Percentiles rank a stretch among this genome's conserved stretches.
Evolutionary conservation across 2,329 filamentous ascomycete genomes (phyloP).

Genomic region (Aspergillus chevalieri): DNA sequence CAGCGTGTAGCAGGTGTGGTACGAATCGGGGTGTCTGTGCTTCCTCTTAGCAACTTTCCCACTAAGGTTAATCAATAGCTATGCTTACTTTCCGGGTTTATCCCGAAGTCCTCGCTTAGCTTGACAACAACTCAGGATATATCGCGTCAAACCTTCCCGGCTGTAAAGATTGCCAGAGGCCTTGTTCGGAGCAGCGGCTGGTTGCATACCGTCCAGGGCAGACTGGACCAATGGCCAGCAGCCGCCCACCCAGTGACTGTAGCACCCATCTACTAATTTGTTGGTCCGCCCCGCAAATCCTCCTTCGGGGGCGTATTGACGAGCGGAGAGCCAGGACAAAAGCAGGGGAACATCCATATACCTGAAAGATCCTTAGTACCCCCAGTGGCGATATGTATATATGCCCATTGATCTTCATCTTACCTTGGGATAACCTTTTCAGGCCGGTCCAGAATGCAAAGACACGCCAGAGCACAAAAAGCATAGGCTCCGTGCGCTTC

Average conservation of each 20-base stretch:
- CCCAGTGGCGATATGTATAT: neutral
- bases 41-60: conserved; percentile 10
- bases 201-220: conserved; percentile 54
- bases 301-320: conserved; percentile 85
- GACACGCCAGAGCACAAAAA: conserved; percentile 84
- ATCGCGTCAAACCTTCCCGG: conserved; percentile 76
- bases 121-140: conserved; percentile 86
- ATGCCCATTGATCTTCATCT: conserved; percentile 23
- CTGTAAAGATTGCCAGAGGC: conserved; percentile 55
- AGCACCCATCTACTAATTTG: conserved; percentile 96
- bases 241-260: conserved; percentile 94
- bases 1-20: conserved; percentile 89
- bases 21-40: conserved; percentile 68
- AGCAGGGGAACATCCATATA: conserved; percentile 71
- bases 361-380: conserved; percentile 38
- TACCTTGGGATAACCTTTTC: conserved; percentile 67
- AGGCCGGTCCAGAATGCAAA: conserved; percentile 78
- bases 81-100: conserved; percentile 78
- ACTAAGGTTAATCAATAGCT: neutral
- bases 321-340: conserved; percentile 79
- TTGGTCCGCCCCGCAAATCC: conserved; percentile 92
- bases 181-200: conserved; percentile 15
- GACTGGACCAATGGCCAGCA: conserved; percentile 91
- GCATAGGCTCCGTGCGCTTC: conserved; percentile 97
- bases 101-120: conserved; percentile 73